Conservation (phyloP, 2,329 filamentous ascomycete genomes). For the Ophiostoma fasciatum region DNA sequence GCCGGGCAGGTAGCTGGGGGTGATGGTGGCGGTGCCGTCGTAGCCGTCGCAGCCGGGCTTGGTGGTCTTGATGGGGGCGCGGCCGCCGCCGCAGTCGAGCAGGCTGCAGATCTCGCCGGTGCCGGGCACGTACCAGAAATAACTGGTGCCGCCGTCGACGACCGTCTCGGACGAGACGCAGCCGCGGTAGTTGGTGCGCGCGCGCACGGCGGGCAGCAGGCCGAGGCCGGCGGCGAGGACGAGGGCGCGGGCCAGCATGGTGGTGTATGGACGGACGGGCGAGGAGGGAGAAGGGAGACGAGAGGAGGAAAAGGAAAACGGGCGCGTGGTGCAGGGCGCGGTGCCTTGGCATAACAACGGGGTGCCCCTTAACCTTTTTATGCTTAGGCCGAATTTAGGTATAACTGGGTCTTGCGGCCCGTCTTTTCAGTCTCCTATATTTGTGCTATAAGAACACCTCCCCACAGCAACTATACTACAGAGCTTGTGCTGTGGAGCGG, state of each 20-base stretch:
- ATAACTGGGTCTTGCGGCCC: too few relatives aligned
- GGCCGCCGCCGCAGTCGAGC: constrained; percentile 53
- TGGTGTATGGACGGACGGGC: too few relatives aligned
- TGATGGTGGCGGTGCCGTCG: constrained; percentile 38
- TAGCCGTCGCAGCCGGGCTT: constrained; percentile 46
- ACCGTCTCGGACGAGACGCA: constrained; percentile 25
- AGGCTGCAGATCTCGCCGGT: constrained; percentile 49
- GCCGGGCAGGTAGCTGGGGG: constrained; percentile 31
- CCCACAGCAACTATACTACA: too few relatives aligned
- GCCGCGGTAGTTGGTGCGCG: constrained; percentile 30
- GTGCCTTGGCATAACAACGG: too few relatives aligned
- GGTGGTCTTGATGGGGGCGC: constrained; percentile 46
- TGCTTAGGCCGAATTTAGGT: too few relatives aligned
- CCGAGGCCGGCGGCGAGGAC: constrained; percentile 1
- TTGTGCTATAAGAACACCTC: too few relatives aligned
- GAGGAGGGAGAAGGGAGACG: too few relatives aligned
- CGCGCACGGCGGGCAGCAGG: constrained; percentile 14
- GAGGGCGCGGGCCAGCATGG: not conserved
- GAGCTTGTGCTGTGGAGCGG: too few relatives aligned
- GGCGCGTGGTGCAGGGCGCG: too few relatives aligned
- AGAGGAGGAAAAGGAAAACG: too few relatives aligned
- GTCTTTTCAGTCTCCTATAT: too few relatives aligned
- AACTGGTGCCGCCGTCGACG: constrained; percentile 25
- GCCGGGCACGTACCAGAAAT: constrained; percentile 46
- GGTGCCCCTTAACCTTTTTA: too few relatives aligned